Base-by-base conservation (phyloP, 1,139 yeast genomes). In the Zygosaccharomyces pseudobailii region DNA sequence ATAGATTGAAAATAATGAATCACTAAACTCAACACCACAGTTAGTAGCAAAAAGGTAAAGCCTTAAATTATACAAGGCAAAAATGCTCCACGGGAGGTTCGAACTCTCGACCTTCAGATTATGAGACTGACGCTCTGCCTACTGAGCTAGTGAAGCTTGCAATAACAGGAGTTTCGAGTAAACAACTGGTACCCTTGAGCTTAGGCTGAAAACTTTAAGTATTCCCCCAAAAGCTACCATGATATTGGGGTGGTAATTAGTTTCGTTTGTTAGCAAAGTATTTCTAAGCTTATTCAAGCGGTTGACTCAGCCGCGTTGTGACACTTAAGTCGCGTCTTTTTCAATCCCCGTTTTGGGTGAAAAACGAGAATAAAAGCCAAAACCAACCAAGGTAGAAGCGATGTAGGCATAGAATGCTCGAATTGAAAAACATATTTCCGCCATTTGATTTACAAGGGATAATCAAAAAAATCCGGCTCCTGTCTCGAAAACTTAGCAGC, bases 61-160 rank as follows among this genome's bases (percentile, higher is more conserved):
- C 17, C 17, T 13, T 13, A 13, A 2, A 13, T 13, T 13, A 2
- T 1, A 1, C 17, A 1, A 1, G 57, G 61, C 61, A 61, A 56
- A 55, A 52, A 36, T 74, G 79, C 78, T 74, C 76, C 75, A 70
- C 77, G 78, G 78, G 77, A 74, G 79, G 78, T 66, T 70, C 73
- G 73, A 70, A 70, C 73, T 70, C 72, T 70, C 73, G 73, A 70
- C 73, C 73, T 70, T 70, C 73, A 70, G 73, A 70, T 69, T 70
- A 70, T 70, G 74, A 70, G 74, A 70, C 74, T 70, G 73, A 70
- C 74, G 74, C 73, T 70, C 74, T 70, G 63, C 74, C 74, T 68
- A 70, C 74, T 70, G 74, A 70, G 74, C 74, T 69, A 69, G 71
- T 60, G 68, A 61, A 67, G 72, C 72, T 19, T 13, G 10, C 19